Evolutionary conservation across 176 grass and related monocot genomes (phyloP).

Genomic region (Oryza australiensis): DNA sequence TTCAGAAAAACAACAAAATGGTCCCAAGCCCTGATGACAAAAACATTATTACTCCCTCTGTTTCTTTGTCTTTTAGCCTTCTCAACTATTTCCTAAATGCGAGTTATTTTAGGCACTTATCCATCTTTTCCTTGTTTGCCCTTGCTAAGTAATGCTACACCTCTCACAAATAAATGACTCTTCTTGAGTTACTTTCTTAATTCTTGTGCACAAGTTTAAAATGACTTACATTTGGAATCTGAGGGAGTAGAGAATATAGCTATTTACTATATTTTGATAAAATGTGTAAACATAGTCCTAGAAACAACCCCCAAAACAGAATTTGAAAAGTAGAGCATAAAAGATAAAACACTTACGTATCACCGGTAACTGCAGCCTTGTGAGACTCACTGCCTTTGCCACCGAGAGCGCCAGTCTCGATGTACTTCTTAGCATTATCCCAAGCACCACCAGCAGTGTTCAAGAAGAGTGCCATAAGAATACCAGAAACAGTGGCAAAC

Average conservation of each 20-base stretch:
- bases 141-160: neutral
- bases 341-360: slow-evolving; percentile 74
- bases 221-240: neutral
- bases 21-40: neutral
- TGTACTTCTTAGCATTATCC: slow-evolving; percentile 99
- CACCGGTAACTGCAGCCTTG: slow-evolving; percentile 93
- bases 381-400: slow-evolving; percentile 95
- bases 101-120: too few relatives aligned
- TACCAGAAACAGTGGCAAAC: slow-evolving; percentile 90
- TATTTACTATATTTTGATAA: neutral
- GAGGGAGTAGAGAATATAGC: neutral
- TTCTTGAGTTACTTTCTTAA: neutral
- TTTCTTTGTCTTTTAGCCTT: neutral
- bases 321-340: slow-evolving; percentile 14
- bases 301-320: neutral
- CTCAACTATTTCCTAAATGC: neutral
- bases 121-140: neutral
- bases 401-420: slow-evolving; percentile 95
- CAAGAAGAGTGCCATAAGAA: slow-evolving; percentile 98
- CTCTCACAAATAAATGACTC: neutral
- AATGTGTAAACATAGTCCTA: neutral
- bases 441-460: slow-evolving; percentile 96
- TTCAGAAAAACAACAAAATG: neutral
- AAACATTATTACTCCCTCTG: neutral
- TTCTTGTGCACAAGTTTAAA: neutral